Base-by-base conservation (phyloP, 306 rosid genomes). In the Cucurbita ficifolia region DNA sequence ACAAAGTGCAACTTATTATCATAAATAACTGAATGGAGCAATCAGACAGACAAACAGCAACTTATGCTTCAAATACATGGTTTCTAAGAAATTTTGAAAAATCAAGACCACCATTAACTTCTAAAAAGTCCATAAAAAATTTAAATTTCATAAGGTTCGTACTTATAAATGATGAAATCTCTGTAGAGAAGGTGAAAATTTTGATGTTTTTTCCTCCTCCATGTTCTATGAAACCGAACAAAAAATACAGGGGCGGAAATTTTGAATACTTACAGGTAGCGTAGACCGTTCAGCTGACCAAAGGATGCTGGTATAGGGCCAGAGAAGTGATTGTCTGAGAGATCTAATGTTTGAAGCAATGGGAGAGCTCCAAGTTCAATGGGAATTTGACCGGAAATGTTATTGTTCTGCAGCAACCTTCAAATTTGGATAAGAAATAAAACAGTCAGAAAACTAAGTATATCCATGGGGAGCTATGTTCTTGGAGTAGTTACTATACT, bases 391-490 rank as follows among this genome's bases (percentile, higher is more conserved):
- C 92, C 97, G 14, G 97, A 94, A 64, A 94, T 86, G 53, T 94
- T 90, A 77, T 94, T 94, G 79, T 90, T 94, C 83, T 94, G 98
- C 85, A 94, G 62, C 68, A 90, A 73, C 59, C 98, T 94, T 80
- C 56, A 53, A 77, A 80, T 46, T 78, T 58, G 74, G 55, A 73
- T 13, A 69, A 75, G 29, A 72, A 17, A n/a, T 36, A 42, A 43
- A 52, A 58, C 39, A 19, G 68, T 79, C n/a, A 42, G 50, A 82
- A 51, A 16, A n/a, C 69, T 70, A 42, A 76, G 13, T 50, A 36
- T 54, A 67, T 18, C 60, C 48, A 3, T 6, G 52, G 2, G 10
- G 21, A 64, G 45, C 73, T 59, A 58, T 54, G 62, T 40, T 35
- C 24, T 78, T 5, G 36, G 36, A 19, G 46, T 0, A 11, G 17